These are phyloP conservation scores for Skeletonema tropicum DNA, from an alignment of 108 stramenopile species.

Conservation along the genomic window DNA sequence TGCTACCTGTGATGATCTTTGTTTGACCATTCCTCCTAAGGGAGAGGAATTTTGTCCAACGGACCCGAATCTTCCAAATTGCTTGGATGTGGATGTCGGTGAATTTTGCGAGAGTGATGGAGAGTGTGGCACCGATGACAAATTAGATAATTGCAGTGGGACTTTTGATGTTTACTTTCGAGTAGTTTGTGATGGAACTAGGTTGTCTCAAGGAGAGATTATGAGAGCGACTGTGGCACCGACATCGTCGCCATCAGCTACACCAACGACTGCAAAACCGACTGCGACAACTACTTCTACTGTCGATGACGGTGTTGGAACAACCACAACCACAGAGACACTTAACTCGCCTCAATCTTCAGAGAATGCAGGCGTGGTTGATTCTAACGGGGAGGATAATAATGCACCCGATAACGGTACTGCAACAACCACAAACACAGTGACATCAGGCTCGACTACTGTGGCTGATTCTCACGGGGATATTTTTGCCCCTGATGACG, in stretches of 20 bases:
- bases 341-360: no score
- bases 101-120: constrained; percentile 44
- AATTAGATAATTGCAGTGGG: constrained; percentile 40
- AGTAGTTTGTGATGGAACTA: constrained; percentile 34
- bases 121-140: constrained; percentile 46
- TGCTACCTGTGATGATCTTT: constrained; percentile 33
- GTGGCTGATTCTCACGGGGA: no score
- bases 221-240: constrained; percentile 15
- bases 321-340: no score
- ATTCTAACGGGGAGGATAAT: no score
- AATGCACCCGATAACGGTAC: no score
- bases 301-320: background rate
- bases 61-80: constrained; percentile 31
- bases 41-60: constrained; percentile 24
- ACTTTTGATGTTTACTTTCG: constrained; percentile 46
- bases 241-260: constrained; percentile 1
- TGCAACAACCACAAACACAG: no score
- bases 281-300: background rate
- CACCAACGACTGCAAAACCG: background rate
- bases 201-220: constrained; percentile 33
- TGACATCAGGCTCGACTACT: no score
- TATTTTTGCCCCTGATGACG: no score
- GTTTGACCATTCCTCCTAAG: constrained; percentile 28
- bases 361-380: no score
- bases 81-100: constrained; percentile 35